phyloP scores from a whole-genome alignment of 305 asterid genomes.

The Solanum hybrid region DNA sequence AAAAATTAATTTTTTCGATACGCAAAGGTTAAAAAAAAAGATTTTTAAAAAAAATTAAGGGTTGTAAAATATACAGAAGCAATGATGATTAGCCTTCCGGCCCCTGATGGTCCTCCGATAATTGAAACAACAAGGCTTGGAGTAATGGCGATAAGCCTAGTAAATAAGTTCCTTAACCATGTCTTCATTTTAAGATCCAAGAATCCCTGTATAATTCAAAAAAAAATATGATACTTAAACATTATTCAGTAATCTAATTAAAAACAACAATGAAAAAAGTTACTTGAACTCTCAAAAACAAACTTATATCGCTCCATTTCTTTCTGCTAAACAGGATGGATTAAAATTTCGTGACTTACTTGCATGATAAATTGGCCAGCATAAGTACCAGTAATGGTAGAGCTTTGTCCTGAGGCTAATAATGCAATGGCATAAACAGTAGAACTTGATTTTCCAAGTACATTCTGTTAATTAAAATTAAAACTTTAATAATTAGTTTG shows the following conservation, averaged over 20 bases:
- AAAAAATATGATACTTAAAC: too few relatives aligned
- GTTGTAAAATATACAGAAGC: slow-evolving; percentile 47
- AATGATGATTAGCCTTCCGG: slow-evolving; percentile 78
- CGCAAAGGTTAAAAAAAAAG: background rate
- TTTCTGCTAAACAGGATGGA: background rate
- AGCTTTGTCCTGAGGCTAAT: slow-evolving; percentile 92
- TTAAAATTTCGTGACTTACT: slow-evolving; percentile 25
- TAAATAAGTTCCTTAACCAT: slow-evolving; percentile 68
- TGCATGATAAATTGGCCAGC: slow-evolving; percentile 93
- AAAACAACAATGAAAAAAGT: background rate
- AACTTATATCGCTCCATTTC: background rate
- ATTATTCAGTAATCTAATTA: background rate
- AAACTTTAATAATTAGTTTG: background rate
- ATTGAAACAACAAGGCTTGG: slow-evolving; percentile 80
- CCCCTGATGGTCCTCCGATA: slow-evolving; percentile 82
- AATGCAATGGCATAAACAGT: slow-evolving; percentile 71
- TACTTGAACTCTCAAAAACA: background rate
- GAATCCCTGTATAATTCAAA: slow-evolving; percentile 44
- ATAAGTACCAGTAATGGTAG: slow-evolving; percentile 88
- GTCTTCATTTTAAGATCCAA: slow-evolving; percentile 71
- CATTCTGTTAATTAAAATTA: slow-evolving; percentile 37
- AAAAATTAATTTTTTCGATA: background rate
- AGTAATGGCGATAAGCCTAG: slow-evolving; percentile 79
- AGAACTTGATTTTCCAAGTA: slow-evolving; percentile 78
- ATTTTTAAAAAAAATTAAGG: too few relatives aligned